Percentiles rank a stretch among this genome's conserved stretches.
Evolutionary conservation across 495 filamentous ascomycete genomes (phyloP).

Genomic region (Aspergillus incahuasiensis): DNA sequence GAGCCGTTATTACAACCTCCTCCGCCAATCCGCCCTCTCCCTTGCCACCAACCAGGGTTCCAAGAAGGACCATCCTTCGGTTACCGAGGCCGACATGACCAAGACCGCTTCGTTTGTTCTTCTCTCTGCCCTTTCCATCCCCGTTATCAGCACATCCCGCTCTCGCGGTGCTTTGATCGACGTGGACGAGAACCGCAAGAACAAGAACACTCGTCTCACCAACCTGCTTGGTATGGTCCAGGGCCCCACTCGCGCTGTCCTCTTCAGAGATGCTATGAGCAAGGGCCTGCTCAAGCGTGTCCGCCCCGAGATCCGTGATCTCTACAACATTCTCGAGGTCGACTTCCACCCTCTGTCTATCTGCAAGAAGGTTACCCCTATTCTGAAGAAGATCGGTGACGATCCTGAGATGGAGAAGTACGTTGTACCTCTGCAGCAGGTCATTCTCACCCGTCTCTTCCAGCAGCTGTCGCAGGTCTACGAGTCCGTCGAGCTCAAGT

Average conservation of each 20-base stretch:
- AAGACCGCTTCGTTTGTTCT: conserved; percentile 91
- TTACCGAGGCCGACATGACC: conserved; percentile 81
- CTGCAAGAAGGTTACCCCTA: conserved; percentile 98
- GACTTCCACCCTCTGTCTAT: conserved; percentile 98
- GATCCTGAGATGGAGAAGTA: conserved; percentile 98
- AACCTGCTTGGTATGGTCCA: conserved; percentile 90
- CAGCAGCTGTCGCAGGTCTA: conserved; percentile 99
- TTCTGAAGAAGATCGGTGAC: conserved; percentile 86
- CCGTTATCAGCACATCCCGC: conserved; percentile 96
- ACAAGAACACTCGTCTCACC: conserved; percentile 95
- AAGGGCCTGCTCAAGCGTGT: conserved; percentile 90
- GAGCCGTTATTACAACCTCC: conserved; percentile 93
- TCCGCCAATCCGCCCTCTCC: conserved; percentile 82
- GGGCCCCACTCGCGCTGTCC: conserved; percentile 78
- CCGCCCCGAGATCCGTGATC: conserved; percentile 86
- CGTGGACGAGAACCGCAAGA: conserved; percentile 95
- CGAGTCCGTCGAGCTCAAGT: conserved; percentile 92
- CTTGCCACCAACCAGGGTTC: conserved; percentile 76
- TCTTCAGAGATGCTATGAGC: conserved; percentile 93
- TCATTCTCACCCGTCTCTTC: conserved; percentile 96
- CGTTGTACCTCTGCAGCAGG: conserved; percentile 89
- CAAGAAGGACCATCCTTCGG: conserved; percentile 92
- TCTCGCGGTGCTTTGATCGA: conserved; percentile 94
- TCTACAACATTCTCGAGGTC: conserved; percentile 97
- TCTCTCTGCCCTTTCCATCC: conserved; percentile 91